Evolutionary conservation across 257 asterid species (phyloP).

Genomic region (Cinchona pubescens): DNA sequence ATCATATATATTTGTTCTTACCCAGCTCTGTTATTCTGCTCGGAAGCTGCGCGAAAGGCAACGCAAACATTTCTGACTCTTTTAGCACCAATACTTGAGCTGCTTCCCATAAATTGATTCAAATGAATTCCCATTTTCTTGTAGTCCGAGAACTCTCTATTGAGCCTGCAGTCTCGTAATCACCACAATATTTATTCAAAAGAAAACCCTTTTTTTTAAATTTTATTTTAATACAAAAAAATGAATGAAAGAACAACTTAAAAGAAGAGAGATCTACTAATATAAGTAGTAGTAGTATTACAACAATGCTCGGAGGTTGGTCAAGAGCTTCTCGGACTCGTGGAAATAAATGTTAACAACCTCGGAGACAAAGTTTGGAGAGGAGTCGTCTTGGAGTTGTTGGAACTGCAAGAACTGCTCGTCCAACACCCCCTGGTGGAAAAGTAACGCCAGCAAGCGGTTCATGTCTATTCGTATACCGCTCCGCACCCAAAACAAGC

Average conservation of each 20-base stretch:
- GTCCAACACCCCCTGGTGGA: conserved; percentile 93
- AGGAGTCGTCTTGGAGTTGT: conserved; percentile 80
- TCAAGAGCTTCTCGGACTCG: conserved; percentile 82
- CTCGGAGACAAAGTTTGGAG: conserved; percentile 88
- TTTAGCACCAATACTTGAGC: conserved; percentile 94
- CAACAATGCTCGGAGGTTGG: conserved; percentile 70
- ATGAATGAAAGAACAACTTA: neutral
- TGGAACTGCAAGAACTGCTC: conserved; percentile 87
- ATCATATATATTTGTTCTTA: conserved; percentile 17
- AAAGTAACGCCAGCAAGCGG: conserved; percentile 76
- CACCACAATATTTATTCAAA: neutral
- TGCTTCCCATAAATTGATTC: conserved; percentile 89
- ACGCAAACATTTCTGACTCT: conserved; percentile 68
- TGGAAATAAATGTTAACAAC: conserved; percentile 79
- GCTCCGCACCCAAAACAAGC: conserved; percentile 72
- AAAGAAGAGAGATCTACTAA: neutral
- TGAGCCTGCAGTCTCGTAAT: conserved; percentile 46
- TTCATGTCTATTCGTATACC: conserved; percentile 76
- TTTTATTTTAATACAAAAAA: no score
- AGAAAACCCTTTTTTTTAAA: neutral
- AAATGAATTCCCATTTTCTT: conserved; percentile 73
- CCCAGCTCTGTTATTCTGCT: conserved; percentile 63
- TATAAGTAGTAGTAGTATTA: conserved; percentile 17
- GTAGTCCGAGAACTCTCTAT: conserved; percentile 70
- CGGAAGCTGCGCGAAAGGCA: conserved; percentile 82